These are phyloP conservation scores for Cyberlindnera japonica DNA, from an alignment of 805 yeast genomes.

Conservation along the genomic window DNA sequence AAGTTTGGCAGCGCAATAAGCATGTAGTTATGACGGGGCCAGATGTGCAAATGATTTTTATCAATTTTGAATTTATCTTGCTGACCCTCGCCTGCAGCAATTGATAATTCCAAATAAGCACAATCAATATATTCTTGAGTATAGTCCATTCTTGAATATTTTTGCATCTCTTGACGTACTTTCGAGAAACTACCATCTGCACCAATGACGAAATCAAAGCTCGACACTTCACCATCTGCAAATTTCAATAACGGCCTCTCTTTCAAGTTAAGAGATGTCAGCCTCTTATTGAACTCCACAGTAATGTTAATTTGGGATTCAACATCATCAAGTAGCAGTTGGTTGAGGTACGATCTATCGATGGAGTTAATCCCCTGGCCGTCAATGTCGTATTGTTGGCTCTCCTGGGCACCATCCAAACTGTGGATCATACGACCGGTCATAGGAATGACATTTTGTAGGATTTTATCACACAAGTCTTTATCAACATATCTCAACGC, in stretches of 20 bases:
- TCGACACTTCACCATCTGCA: constrained; percentile 16
- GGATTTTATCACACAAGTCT: constrained; percentile 50
- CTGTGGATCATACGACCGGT: constrained; percentile 88
- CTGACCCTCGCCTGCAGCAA: constrained; percentile 45
- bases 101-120: constrained; percentile 75
- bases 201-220: constrained; percentile 66
- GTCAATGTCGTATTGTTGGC: constrained; percentile 73
- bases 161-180: constrained; percentile 65
- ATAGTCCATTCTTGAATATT: constrained; percentile 62
- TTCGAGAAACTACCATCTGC: constrained; percentile 84
- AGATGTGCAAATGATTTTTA: constrained; percentile 80
- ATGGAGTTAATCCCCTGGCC: constrained; percentile 79
- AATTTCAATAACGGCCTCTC: constrained; percentile 24
- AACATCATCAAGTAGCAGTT: constrained; percentile 59
- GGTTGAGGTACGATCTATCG: constrained; percentile 69
- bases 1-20: constrained; percentile 82
- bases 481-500: constrained; percentile 63
- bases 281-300: constrained; percentile 53
- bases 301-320: constrained; percentile 43
- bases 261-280: constrained; percentile 40
- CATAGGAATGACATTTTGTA: constrained; percentile 74
- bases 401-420: constrained; percentile 52
- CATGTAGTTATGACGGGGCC: constrained; percentile 90
- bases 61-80: constrained; percentile 37
- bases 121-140: constrained; percentile 78